A percentile compares a stretch with the other conserved stretches of the same genome.
These are phyloP conservation scores for Tulasnella sp. DNA, from an alignment of 768 basidiomycete genomes.

Conservation along the genomic window DNA sequence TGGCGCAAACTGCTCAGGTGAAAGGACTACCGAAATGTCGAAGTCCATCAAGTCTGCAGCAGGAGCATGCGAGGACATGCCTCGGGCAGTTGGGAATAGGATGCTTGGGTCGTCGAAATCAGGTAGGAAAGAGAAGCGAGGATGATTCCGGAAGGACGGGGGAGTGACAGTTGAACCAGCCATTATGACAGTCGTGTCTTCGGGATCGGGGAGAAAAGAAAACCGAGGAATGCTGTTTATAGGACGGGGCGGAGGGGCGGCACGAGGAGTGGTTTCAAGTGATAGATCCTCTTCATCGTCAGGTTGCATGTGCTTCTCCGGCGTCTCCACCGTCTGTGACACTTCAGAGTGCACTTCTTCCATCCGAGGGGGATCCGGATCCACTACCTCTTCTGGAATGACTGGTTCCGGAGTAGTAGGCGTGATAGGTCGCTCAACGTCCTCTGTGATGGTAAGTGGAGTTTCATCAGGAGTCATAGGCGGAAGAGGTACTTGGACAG, in stretches of 20 bases:
- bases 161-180: neutral
- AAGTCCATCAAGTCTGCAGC: conserved; percentile 7
- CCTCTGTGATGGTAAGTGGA: neutral
- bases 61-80: neutral
- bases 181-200: too few species aligned
- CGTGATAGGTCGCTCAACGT: neutral
- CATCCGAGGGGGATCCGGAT: neutral
- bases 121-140: neutral
- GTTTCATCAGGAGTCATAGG: neutral
- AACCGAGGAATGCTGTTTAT: too few species aligned
- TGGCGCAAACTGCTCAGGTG: neutral
- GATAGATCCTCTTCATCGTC: too few species aligned
- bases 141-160: neutral
- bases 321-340: neutral
- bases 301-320: too few species aligned
- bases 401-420: neutral
- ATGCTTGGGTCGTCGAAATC: conserved; percentile 4
- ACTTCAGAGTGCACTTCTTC: neutral
- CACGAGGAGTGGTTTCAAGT: neutral
- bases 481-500: conserved; percentile 4
- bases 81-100: neutral
- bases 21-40: conserved; percentile 6
- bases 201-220: too few species aligned
- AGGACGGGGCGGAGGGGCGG: neutral
- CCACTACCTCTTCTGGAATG: neutral